A percentile compares a stretch with the other conserved stretches of the same genome.
Conservation (phyloP, 176 grass and related monocot genomes). For the Carex cristatella region DNA sequence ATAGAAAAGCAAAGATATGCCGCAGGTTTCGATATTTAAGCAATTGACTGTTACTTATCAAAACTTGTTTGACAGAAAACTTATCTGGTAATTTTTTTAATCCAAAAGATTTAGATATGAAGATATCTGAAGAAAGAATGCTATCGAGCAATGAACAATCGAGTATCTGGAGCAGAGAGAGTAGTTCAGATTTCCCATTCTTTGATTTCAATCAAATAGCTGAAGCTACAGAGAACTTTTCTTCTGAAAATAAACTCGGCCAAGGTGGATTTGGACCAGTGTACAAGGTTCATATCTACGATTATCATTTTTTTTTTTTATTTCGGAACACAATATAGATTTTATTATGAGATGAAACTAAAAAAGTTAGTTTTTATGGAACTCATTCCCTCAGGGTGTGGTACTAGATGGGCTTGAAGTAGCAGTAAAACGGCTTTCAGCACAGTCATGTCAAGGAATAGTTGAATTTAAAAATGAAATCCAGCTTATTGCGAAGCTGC, state of each 20-base stretch:
- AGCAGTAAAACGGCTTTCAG: slow-evolving; percentile 38
- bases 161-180: slow-evolving; percentile 4
- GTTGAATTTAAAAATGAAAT: slow-evolving; percentile 51
- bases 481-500: slow-evolving; percentile 38
- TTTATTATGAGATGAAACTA: background rate
- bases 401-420: slow-evolving; percentile 26
- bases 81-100: background rate
- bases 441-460: slow-evolving; percentile 33
- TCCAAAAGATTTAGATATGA: slow-evolving; percentile 12
- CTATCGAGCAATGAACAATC: background rate
- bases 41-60: background rate
- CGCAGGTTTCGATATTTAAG: background rate
- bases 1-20: slow-evolving; percentile 7
- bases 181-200: background rate
- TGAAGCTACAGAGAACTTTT: slow-evolving; percentile 9
- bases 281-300: slow-evolving; percentile 4
- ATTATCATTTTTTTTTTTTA: background rate
- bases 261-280: slow-evolving; percentile 27
- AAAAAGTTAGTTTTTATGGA: background rate
- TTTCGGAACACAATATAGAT: background rate
- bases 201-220: slow-evolving; percentile 7
- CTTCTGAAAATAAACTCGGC: slow-evolving; percentile 16
- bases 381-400: background rate
- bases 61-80: background rate
- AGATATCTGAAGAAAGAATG: slow-evolving; percentile 20